Percentiles rank a stretch among this genome's conserved stretches.
These are phyloP conservation scores for Trametes coccinea DNA, from an alignment of 768 basidiomycete species.

Conservation along the genomic window DNA sequence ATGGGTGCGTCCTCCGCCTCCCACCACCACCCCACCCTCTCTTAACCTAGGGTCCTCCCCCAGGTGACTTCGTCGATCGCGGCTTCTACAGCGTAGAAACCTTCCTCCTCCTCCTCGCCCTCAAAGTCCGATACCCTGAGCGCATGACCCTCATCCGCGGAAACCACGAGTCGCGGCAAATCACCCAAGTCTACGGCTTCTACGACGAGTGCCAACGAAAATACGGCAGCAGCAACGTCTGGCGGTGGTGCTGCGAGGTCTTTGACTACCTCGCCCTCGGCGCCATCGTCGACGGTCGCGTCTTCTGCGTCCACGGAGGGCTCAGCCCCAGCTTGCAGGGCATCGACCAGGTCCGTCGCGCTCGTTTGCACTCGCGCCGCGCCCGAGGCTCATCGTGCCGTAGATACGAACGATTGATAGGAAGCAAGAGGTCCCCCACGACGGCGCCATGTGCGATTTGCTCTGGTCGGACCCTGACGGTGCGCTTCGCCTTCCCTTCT, in stretches of 20 bases:
- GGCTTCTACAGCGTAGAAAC: constrained; percentile 98
- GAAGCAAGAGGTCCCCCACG: constrained; percentile 97
- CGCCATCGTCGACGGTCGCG: constrained; percentile 94
- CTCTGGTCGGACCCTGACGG: constrained; percentile 99
- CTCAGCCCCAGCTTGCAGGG: constrained; percentile 84
- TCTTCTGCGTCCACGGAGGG: constrained; percentile 97
- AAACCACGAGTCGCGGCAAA: constrained; percentile 97
- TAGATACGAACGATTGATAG: constrained; percentile 94
- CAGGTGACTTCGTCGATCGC: constrained; percentile 97
- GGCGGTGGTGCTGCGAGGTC: constrained; percentile 98
- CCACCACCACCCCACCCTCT: not conserved
- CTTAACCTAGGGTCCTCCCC: constrained; percentile 1
- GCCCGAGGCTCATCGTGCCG: not conserved
- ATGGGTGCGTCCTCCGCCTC: constrained; percentile 64
- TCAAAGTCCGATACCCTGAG: constrained; percentile 97
- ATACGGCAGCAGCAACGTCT: constrained; percentile 91
- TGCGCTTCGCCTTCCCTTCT: constrained; percentile 32
- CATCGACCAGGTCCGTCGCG: constrained; percentile 77
- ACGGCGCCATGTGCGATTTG: constrained; percentile 97
- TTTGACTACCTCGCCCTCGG: constrained; percentile 96
- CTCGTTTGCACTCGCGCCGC: not conserved
- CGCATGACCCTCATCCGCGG: constrained; percentile 96
- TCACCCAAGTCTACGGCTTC: constrained; percentile 94
- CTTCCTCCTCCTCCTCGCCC: constrained; percentile 88
- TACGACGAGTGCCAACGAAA: constrained; percentile 97